Conservation (phyloP, 257 asterid genomes). For the Lavandula angustifolia region DNA sequence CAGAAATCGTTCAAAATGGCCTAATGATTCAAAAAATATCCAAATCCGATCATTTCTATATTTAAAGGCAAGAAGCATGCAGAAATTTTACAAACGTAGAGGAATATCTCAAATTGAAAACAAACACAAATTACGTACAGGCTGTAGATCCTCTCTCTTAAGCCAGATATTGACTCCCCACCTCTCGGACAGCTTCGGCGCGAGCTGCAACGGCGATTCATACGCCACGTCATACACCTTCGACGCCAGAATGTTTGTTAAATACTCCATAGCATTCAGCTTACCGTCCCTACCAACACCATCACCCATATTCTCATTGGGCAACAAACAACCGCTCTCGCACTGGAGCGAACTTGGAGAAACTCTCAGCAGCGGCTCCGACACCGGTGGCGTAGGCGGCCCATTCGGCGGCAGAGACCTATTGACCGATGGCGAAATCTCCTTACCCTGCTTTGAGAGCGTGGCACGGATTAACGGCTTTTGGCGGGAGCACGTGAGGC, state of each 20-base stretch:
- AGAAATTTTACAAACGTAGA: background rate
- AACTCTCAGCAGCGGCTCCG: slow-evolving; percentile 37
- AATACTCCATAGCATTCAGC: slow-evolving; percentile 59
- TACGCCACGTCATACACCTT: slow-evolving; percentile 82
- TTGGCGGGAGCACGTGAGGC: slow-evolving; percentile 35
- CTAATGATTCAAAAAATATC: too few relatives aligned
- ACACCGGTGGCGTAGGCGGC: slow-evolving; percentile 29
- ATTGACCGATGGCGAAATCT: slow-evolving; percentile 30
- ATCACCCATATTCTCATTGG: slow-evolving; percentile 39
- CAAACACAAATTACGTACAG: slow-evolving; percentile 46
- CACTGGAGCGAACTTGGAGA: slow-evolving; percentile 60
- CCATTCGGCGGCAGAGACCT: slow-evolving; percentile 25
- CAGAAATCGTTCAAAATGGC: too few relatives aligned
- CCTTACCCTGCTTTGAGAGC: slow-evolving; percentile 47
- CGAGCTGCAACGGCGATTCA: slow-evolving; percentile 77
- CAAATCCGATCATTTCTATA: background rate
- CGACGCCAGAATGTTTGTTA: slow-evolving; percentile 68
- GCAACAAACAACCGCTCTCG: slow-evolving; percentile 62
- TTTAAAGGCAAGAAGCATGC: slow-evolving; percentile 18
- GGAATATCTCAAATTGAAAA: too few relatives aligned
- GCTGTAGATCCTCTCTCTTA: slow-evolving; percentile 87
- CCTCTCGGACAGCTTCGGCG: slow-evolving; percentile 66
- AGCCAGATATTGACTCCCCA: slow-evolving; percentile 75
- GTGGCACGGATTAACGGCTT: slow-evolving; percentile 38
- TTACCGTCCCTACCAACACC: slow-evolving; percentile 34